Base-by-base conservation (phyloP, 805 yeast species). In the Komagataella pseudopastoris region DNA sequence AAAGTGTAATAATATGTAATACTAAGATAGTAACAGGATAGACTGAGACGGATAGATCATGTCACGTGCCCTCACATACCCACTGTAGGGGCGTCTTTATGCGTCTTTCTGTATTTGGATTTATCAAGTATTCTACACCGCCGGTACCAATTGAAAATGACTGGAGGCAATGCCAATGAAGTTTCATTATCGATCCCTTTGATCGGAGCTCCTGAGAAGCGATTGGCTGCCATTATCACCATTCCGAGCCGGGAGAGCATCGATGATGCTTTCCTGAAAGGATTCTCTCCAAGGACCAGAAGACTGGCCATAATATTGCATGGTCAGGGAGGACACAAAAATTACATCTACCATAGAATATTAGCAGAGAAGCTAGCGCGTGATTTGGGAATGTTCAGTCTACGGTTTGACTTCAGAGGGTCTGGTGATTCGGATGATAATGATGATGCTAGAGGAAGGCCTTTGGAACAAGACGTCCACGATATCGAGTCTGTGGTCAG, bases 261-360 rank as follows among this genome's bases (percentile, higher is more conserved):
- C 24, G 52, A 48, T 6, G 56, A 51, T 44, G 50, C 47, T 39
- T 46, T 45, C n/a, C 50, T 51, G 3, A 46, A 45, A 43, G 56
- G 55, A 3, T 52, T 30, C 36, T 53, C 50, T 14, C 75, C 75
- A 3, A 62, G 72, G 6, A 73, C 77, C 6, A 73, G 69, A 52
- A 72, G 76, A 53, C 70, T 76, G 45, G 88, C 83, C 0, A 61
- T 89, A 5, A 60, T 89, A 16, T 56, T 80, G n/a, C 97, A 90
- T 63, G 97, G 97, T 1, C 84, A 78, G 55, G 90, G 82, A 0
- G 95, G 96, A 0, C 95, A 90, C 62, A 78, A 88, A 56, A 78
- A 85, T 68, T 84, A 87, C 62, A 80, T 87, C 53, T 89, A 84
- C 64, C 88, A 84, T 56, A 75, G 77, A 23, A 58, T 67, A 14